A percentile compares a stretch with the other conserved stretches of the same genome.
Evolutionary conservation across 306 rosid genomes (phyloP).

Genomic region (Potentilla sterilis): DNA sequence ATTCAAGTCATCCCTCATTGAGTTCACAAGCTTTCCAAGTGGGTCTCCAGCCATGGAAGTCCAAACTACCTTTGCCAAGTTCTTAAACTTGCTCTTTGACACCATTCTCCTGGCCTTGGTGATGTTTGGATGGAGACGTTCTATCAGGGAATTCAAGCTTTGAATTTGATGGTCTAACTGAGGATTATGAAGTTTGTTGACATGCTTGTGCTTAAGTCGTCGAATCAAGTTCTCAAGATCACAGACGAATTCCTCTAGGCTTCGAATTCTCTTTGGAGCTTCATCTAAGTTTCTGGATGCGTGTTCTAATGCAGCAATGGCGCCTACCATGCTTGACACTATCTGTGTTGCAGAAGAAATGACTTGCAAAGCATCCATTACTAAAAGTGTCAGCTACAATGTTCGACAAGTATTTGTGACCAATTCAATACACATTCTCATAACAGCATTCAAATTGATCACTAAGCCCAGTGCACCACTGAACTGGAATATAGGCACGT

Average conservation of each 20-base stretch:
- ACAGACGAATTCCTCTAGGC: constrained; percentile 30
- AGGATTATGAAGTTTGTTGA: constrained; percentile 21
- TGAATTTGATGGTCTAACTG: constrained; percentile 26
- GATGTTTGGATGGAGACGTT: constrained; percentile 29
- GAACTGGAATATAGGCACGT: not conserved
- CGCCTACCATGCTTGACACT: constrained; percentile 31
- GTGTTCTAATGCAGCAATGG: constrained; percentile 26
- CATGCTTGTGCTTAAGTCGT: constrained; percentile 32
- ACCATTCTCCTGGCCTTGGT: constrained; percentile 25
- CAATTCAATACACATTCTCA: not conserved
- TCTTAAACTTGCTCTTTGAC: constrained; percentile 21
- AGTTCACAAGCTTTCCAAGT: constrained; percentile 22
- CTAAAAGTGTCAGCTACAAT: not conserved
- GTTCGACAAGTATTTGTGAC: not conserved
- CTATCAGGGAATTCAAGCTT: constrained; percentile 27
- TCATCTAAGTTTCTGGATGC: constrained; percentile 35
- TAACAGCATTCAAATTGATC: not conserved
- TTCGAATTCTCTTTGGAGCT: constrained; percentile 32
- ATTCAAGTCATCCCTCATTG: constrained; percentile 30
- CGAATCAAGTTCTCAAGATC: constrained; percentile 29
- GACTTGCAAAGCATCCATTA: constrained; percentile 26
- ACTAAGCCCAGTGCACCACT: not conserved
- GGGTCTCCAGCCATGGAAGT: constrained; percentile 33
- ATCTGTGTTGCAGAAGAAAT: constrained; percentile 28
- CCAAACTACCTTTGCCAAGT: constrained; percentile 26